phyloP scores from a whole-genome alignment of 805 yeast genomes.

The Yarrowia keelungensis region DNA sequence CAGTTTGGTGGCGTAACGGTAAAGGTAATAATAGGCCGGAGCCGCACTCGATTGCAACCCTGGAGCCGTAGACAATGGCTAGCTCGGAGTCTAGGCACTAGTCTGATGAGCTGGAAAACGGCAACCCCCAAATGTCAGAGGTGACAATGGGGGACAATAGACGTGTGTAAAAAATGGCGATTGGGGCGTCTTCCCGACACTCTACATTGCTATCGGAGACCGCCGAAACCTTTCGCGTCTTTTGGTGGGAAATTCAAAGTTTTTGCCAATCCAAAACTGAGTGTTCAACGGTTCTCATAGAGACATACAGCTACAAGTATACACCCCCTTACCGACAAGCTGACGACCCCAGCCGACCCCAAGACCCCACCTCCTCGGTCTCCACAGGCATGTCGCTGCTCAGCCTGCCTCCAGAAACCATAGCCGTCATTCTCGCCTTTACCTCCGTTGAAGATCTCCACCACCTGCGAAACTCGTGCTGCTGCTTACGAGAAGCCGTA shows the following conservation, averaged over 20 bases:
- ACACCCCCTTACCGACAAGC: too few species aligned
- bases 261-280: conserved; percentile 12
- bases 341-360: too few species aligned
- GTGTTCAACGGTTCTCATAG: too few species aligned
- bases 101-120: conserved; percentile 9
- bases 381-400: conserved; percentile 29
- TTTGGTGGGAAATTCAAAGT: conserved; percentile 3
- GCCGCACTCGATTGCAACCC: conserved; percentile 19
- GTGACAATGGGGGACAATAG: too few species aligned
- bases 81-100: conserved; percentile 22
- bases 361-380: too few species aligned
- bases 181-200: too few species aligned
- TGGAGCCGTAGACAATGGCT: conserved; percentile 13
- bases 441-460: conserved; percentile 10
- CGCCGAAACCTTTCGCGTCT: not conserved
- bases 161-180: too few species aligned
- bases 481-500: conserved; percentile 13
- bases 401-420: conserved; percentile 31
- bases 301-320: too few species aligned
- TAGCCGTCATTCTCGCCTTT: conserved; percentile 29
- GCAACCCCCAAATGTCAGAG: too few species aligned
- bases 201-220: not conserved
- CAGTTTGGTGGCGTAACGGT: not conserved
- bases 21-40: not conserved
- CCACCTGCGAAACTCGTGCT: conserved; percentile 19